phyloP scores from a whole-genome alignment of 2,329 filamentous ascomycete genomes.

The Epichloe hybrida region DNA sequence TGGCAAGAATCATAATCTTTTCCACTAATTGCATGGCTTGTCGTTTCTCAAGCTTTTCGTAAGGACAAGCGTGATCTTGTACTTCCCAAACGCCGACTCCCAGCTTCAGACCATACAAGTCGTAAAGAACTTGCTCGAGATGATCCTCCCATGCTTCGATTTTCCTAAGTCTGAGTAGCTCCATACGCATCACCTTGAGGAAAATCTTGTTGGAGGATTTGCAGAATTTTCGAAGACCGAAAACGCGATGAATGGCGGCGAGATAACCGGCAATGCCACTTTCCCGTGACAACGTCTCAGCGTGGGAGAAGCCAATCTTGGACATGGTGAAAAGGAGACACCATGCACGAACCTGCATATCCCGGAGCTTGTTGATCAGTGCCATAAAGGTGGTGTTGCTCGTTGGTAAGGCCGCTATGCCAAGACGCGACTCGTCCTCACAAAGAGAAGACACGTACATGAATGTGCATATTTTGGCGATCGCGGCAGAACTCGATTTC shows the following conservation, averaged over 20 bases:
- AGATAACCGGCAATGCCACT: slow-evolving; percentile 70
- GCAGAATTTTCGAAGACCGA: slow-evolving; percentile 77
- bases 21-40: slow-evolving; percentile 74
- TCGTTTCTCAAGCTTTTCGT: slow-evolving; percentile 64
- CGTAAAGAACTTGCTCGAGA: slow-evolving; percentile 70
- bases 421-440: slow-evolving; percentile 75
- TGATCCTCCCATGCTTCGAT: slow-evolving; percentile 78
- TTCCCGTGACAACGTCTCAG: slow-evolving; percentile 43
- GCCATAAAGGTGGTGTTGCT: slow-evolving; percentile 40
- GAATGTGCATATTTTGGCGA: slow-evolving; percentile 59
- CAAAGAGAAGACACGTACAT: slow-evolving; percentile 69
- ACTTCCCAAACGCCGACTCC: slow-evolving; percentile 52
- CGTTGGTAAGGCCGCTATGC: slow-evolving; percentile 49
- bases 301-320: slow-evolving; percentile 61
- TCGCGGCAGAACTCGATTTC: slow-evolving; percentile 54
- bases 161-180: slow-evolving; percentile 62
- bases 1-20: slow-evolving; percentile 68
- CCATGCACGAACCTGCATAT: slow-evolving; percentile 82
- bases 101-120: slow-evolving; percentile 70
- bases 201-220: slow-evolving; percentile 77
- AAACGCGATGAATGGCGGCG: slow-evolving; percentile 66
- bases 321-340: slow-evolving; percentile 72
- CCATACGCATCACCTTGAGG: slow-evolving; percentile 75
- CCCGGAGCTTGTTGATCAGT: slow-evolving; percentile 55
- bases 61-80: slow-evolving; percentile 65